Evolutionary conservation across 2,329 filamentous ascomycete genomes (phyloP), one percentile per base, ranked within the genome.

Genomic region (Pyrenophora seminiperda): DNA sequence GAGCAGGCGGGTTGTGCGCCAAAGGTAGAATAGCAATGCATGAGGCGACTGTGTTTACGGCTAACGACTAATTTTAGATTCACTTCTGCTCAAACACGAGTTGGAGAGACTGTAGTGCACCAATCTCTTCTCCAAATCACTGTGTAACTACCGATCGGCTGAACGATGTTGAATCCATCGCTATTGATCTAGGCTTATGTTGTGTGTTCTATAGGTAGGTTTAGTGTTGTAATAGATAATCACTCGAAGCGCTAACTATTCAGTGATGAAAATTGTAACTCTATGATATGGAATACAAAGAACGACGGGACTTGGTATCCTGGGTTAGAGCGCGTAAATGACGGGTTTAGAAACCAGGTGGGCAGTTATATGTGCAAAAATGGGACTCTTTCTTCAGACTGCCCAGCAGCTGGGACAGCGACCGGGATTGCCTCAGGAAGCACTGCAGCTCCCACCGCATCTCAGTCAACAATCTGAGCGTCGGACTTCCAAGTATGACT

Each of bases 331-430:
- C 9, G 42, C n/a, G 43, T 51, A 19, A 22, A 17, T 4, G 40
- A 47, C 32, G 31, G 7, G 10, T 51, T 51, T 13, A 51, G 46
- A 47, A 37, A 11, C 7, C 15, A 55, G n/a, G 47, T 48, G 18
- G 52, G 47, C 32, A 55, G 47, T 41, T 51, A 48, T 17, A 55
- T 55, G 30, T 55, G 34, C 19, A 55, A 50, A 3, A 55, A 45
- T 18, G 22, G 52, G 17, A 51, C 19, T 46, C 19, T 20, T 11
- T 38, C 41, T 33, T 50, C 34, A 7, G 13, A 22, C 27, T 55
- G 44, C 37, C 52, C 32, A 6, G 40, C 43, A n/a, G 27, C 31
- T 18, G 38, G 43, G 17, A 43, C 43, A 9, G 24, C 10, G 27
- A 47, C 40, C 20, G 9, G 15, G 9, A 27, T 29, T 41, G 10